A percentile compares a stretch with the other conserved stretches of the same genome.
Evolutionary conservation across 139 green algal genomes (phyloP).

Genomic region (Klebsormidium nitens): DNA sequence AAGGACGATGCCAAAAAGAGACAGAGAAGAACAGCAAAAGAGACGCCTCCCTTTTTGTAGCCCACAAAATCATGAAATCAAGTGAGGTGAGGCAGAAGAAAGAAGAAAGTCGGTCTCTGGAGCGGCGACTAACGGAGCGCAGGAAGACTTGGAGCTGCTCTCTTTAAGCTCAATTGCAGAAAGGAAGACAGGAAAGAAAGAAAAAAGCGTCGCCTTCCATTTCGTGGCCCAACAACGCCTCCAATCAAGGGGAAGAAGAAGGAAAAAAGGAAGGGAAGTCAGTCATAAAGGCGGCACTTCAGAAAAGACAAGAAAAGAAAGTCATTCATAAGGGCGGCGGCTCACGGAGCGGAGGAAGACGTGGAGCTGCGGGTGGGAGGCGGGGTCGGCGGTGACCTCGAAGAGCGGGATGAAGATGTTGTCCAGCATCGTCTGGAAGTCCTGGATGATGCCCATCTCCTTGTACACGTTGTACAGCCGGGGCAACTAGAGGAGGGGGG

Average conservation of each 20-base stretch:
- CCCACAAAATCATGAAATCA: too few relatives aligned
- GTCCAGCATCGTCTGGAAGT: slow-evolving; percentile 83
- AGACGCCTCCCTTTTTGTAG: too few relatives aligned
- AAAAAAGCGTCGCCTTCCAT: too few relatives aligned
- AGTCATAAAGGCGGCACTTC: too few relatives aligned
- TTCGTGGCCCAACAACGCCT: too few relatives aligned
- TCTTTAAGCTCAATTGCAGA: too few relatives aligned
- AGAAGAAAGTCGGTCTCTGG: too few relatives aligned
- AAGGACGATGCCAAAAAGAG: not conserved
- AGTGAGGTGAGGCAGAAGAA: too few relatives aligned
- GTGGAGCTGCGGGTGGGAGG: slow-evolving; percentile 93
- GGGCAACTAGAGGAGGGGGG: too few relatives aligned
- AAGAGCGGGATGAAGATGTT: slow-evolving; percentile 99
- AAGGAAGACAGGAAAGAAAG: not conserved
- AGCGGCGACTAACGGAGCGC: slow-evolving; percentile 27
- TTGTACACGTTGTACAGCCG: slow-evolving; percentile 98
- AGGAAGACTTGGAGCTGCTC: slow-evolving; percentile 97
- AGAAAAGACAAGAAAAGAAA: too few relatives aligned
- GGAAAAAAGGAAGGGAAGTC: too few relatives aligned
- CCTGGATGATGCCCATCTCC: slow-evolving; percentile 58
- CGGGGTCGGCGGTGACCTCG: slow-evolving; percentile 91
- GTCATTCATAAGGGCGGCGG: slow-evolving; percentile 5
- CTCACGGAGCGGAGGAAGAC: slow-evolving; percentile 70
- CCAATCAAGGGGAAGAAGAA: too few relatives aligned
- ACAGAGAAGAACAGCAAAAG: not conserved